Evolutionary conservation across 2,329 filamentous ascomycete genomes (phyloP).

Genomic region (Alternaria sp.): DNA sequence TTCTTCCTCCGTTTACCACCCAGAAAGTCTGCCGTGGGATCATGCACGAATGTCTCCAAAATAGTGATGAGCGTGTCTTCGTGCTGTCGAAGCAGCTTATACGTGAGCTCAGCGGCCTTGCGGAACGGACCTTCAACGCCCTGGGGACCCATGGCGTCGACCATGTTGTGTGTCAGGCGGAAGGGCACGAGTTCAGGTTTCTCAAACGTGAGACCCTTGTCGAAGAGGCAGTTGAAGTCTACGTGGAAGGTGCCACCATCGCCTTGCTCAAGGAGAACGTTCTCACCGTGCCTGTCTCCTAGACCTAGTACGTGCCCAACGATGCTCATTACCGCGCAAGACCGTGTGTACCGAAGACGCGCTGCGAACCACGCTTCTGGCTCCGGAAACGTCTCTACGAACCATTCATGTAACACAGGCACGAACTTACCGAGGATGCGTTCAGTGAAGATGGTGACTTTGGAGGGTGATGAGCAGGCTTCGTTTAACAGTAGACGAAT

Average conservation of each 20-base stretch:
- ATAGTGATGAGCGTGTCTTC: conserved; percentile 98
- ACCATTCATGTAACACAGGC: conserved; percentile 90
- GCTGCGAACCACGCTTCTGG: conserved; percentile 92
- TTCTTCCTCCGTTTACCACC: conserved; percentile 69
- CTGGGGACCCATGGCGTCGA: conserved; percentile 94
- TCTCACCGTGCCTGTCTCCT: conserved; percentile 95
- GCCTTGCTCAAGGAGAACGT: conserved; percentile 92
- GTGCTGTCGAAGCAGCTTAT: conserved; percentile 84
- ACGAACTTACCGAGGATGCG: conserved; percentile 75
- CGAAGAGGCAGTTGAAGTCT: conserved; percentile 99
- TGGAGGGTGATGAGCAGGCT: conserved; percentile 68
- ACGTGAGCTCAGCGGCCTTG: conserved; percentile 86
- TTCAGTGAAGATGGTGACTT: conserved; percentile 76
- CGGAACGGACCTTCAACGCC: conserved; percentile 92
- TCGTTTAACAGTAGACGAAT: conserved; percentile 70
- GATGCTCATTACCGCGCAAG: conserved; percentile 99
- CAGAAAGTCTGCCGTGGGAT: conserved; percentile 93
- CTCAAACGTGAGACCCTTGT: conserved; percentile 94
- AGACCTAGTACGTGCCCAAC: conserved; percentile 92
- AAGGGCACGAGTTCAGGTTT: conserved; percentile 96
- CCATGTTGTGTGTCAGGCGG: conserved; percentile 97
- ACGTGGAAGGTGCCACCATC: conserved; percentile 96
- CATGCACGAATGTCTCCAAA: conserved; percentile 94
- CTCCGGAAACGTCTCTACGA: conserved; percentile 92
- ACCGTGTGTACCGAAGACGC: conserved; percentile 87